phyloP scores from a whole-genome alignment of 179 eudicot genomes.

The Spergularia azorica region DNA sequence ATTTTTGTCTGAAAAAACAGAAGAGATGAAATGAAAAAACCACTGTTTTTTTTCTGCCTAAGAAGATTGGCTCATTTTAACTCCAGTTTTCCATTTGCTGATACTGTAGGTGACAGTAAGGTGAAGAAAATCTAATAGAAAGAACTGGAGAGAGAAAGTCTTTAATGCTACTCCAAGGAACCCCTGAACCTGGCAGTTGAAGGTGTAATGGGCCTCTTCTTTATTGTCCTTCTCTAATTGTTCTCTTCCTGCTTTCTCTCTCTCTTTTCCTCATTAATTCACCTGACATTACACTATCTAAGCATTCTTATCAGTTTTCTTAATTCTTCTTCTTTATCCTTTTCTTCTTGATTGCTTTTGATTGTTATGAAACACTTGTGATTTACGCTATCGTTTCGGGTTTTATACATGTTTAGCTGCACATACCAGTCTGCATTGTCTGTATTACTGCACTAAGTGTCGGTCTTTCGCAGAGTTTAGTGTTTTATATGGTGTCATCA shows the following conservation, averaged over 20 bases:
- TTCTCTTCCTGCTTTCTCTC: constrained; percentile 19
- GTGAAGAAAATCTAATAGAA: constrained; percentile 27
- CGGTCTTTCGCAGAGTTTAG: constrained; percentile 18
- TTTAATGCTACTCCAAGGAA: constrained; percentile 99
- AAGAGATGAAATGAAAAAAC: constrained; percentile 8
- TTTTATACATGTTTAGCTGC: no score
- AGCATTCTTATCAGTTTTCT: constrained; percentile 24
- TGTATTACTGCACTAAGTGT: constrained; percentile 20
- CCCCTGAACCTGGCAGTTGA: constrained; percentile 82
- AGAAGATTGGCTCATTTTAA: constrained; percentile 28
- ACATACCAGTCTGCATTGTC: no score
- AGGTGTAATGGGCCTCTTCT: constrained; percentile 60
- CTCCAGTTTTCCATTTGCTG: constrained; percentile 13
- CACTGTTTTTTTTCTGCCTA: constrained; percentile 24
- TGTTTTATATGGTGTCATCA: constrained; percentile 17
- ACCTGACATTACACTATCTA: constrained; percentile 33
- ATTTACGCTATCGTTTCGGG: no score
- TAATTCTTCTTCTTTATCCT: no score
- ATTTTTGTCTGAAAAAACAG: constrained; percentile 19
- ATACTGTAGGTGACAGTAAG: constrained; percentile 22
- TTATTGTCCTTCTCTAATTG: constrained; percentile 45
- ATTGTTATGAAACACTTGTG: background rate
- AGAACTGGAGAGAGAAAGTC: constrained; percentile 39
- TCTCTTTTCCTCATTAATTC: constrained; percentile 46
- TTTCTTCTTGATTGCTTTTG: background rate